phyloP scores from a whole-genome alignment of 2,329 filamentous ascomycete species.

The Stachybotrys chlorohalonatus region DNA sequence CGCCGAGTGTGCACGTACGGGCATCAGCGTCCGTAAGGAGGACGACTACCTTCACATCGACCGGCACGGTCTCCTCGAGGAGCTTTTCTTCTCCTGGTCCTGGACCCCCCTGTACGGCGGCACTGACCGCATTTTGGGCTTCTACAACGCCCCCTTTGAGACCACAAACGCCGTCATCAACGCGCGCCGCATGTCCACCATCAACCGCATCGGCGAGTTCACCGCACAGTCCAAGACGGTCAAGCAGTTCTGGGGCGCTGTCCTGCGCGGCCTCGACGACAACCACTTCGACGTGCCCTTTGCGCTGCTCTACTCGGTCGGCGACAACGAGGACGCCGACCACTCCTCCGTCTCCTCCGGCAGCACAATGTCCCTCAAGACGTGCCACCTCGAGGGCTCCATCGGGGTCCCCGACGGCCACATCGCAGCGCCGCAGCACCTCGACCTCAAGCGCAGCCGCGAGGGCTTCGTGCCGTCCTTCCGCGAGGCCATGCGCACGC shows the following conservation, averaged over 20 bases:
- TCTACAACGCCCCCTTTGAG: constrained; percentile 29
- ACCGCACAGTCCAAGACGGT: constrained; percentile 20
- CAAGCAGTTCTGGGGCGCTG: constrained; percentile 23
- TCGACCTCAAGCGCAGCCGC: constrained; percentile 23
- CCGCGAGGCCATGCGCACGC: constrained; percentile 25
- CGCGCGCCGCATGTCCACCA: constrained; percentile 22
- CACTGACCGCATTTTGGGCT: constrained; percentile 23
- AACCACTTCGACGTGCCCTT: constrained; percentile 29
- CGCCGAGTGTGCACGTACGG: constrained; percentile 25
- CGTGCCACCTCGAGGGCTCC: constrained; percentile 24
- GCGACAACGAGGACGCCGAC: constrained; percentile 25
- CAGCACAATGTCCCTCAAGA: constrained; percentile 24
- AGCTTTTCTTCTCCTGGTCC: constrained; percentile 28
- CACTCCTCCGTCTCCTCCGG: constrained; percentile 22
- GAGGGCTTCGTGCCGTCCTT: constrained; percentile 26
- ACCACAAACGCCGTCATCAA: constrained; percentile 23
- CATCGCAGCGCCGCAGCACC: constrained; percentile 18
- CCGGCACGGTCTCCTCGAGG: constrained; percentile 25
- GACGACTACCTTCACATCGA: constrained; percentile 22
- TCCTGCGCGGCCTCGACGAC: constrained; percentile 21
- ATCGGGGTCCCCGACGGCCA: constrained; percentile 25
- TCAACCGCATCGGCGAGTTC: constrained; percentile 20
- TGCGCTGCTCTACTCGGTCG: constrained; percentile 30
- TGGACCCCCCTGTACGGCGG: constrained; percentile 28
- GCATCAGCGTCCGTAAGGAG: constrained; percentile 21